These are phyloP conservation scores for Sporothrix globosa DNA, from an alignment of 2,329 filamentous ascomycete genomes.

Conservation along the genomic window DNA sequence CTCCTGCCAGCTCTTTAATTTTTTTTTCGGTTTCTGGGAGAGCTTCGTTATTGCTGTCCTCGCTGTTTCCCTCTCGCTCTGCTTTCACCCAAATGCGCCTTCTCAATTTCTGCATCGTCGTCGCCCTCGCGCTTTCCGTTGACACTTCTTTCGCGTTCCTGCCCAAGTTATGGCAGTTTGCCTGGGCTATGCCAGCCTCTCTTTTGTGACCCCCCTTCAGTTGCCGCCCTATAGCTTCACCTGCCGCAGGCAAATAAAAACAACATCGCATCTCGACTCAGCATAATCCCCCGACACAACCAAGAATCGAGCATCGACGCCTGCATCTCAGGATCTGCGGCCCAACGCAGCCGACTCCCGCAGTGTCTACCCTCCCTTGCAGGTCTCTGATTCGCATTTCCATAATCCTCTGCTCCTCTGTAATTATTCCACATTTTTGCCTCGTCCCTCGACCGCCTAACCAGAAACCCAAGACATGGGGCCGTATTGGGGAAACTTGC, in stretches of 20 bases:
- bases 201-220: conserved; percentile 4
- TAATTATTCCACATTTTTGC: conserved; percentile 7
- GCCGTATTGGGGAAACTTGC: conserved; percentile 64
- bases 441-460: conserved; percentile 31
- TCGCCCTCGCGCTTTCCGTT: conserved; percentile 7
- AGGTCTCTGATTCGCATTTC: conserved; percentile 22
- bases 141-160: background rate
- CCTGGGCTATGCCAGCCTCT: conserved; percentile 11
- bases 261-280: background rate
- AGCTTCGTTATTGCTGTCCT: conserved; percentile 35
- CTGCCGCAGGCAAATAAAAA: conserved; percentile 15
- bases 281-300: background rate
- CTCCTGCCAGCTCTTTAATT: conserved; percentile 23
- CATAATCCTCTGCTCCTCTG: background rate
- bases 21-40: conserved; percentile 6
- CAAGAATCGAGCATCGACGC: background rate
- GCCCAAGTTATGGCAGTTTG: conserved; percentile 37
- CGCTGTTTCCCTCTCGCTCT: background rate
- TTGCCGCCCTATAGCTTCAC: background rate
- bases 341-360: conserved; percentile 25
- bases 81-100: conserved; percentile 13
- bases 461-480: conserved; percentile 46
- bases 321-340: background rate
- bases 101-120: conserved; percentile 1
- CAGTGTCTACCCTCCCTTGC: conserved; percentile 15